Percentiles rank a stretch among this genome's conserved stretches.
Evolutionary conservation across 495 filamentous ascomycete species (phyloP).

Genomic region (Cercophora samala): DNA sequence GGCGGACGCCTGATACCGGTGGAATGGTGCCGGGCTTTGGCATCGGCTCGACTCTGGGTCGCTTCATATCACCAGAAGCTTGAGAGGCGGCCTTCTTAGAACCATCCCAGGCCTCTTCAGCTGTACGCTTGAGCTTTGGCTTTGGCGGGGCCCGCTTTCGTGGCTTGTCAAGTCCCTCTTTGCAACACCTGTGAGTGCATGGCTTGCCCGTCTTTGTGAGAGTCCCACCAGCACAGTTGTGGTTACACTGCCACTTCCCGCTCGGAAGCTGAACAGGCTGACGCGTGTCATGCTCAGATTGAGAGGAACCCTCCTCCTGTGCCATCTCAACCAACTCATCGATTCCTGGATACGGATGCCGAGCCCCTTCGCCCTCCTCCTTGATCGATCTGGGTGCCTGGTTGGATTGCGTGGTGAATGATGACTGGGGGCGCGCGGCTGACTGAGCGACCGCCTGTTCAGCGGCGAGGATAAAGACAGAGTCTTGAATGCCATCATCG

Average conservation of each 20-base stretch:
- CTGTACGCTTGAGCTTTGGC: slow-evolving; percentile 22
- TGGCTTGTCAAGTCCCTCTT: slow-evolving; percentile 78
- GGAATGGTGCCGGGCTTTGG: background rate
- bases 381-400: slow-evolving; percentile 28
- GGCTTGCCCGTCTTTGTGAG: slow-evolving; percentile 55
- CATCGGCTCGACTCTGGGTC: background rate
- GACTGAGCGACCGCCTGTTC: slow-evolving; percentile 17
- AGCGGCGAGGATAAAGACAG: slow-evolving; percentile 28
- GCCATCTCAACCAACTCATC: slow-evolving; percentile 29
- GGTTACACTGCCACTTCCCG: slow-evolving; percentile 86
- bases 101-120: background rate
- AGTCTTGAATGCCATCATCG: slow-evolving; percentile 26
- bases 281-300: slow-evolving; percentile 19
- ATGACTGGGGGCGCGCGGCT: slow-evolving; percentile 13
- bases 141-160: slow-evolving; percentile 54
- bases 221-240: slow-evolving; percentile 66
- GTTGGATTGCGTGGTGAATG: slow-evolving; percentile 7
- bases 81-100: background rate
- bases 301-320: slow-evolving; percentile 22
- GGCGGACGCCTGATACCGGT: background rate
- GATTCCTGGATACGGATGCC: slow-evolving; percentile 26
- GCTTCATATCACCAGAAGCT: background rate
- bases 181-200: slow-evolving; percentile 73
- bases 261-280: slow-evolving; percentile 63
- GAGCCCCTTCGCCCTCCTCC: background rate